These are phyloP conservation scores for Suillus plorans DNA, from an alignment of 768 basidiomycete species.

Conservation along the genomic window DNA sequence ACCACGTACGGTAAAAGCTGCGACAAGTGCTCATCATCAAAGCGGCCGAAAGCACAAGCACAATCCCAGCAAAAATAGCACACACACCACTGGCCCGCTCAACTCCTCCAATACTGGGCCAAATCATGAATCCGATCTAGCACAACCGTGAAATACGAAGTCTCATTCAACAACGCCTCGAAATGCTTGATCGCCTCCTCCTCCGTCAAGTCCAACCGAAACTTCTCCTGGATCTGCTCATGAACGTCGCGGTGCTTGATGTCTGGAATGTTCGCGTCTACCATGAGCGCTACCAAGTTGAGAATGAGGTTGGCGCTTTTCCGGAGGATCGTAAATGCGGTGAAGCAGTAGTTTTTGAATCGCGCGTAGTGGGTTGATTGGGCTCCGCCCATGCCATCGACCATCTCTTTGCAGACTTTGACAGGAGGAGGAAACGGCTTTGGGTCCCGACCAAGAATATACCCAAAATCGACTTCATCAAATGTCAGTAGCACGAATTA, in stretches of 20 bases:
- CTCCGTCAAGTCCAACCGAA: conserved; percentile 89
- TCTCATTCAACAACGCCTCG: conserved; percentile 90
- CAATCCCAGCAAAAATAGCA: neutral
- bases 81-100: conserved; percentile 2
- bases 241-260: conserved; percentile 90
- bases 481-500: conserved; percentile 13
- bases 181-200: conserved; percentile 98
- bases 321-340: conserved; percentile 94
- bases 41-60: no score
- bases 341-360: conserved; percentile 96
- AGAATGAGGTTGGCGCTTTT: conserved; percentile 97
- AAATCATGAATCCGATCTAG: conserved; percentile 92
- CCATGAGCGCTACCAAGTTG: conserved; percentile 95
- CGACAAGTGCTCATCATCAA: no score
- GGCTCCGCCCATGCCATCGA: conserved; percentile 98
- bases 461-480: conserved; percentile 89
- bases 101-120: conserved; percentile 88
- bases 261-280: conserved; percentile 96
- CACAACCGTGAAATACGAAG: conserved; percentile 89
- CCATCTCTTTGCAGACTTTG: conserved; percentile 99
- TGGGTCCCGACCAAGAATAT: conserved; percentile 95
- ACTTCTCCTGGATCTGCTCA: conserved; percentile 94
- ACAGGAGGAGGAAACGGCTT: conserved; percentile 98
- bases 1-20: no score
- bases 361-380: conserved; percentile 93